phyloP scores from a whole-genome alignment of 345 rosid genomes.

The Citrus australasica region DNA sequence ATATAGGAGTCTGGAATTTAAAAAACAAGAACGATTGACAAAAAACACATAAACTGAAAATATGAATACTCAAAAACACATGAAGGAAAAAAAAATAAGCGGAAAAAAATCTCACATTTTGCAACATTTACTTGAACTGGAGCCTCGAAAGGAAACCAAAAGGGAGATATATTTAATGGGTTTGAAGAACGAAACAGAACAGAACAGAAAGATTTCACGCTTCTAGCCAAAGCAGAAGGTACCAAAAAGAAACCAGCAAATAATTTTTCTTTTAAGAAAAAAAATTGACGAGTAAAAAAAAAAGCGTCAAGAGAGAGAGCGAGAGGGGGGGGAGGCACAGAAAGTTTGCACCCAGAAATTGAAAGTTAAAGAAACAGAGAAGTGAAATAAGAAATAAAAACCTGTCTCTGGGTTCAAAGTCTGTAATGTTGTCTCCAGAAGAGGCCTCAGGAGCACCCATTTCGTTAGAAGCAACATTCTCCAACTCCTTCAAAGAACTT shows the following conservation, averaged over 20 bases:
- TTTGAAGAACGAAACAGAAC: not conserved
- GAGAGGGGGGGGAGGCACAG: too few species aligned
- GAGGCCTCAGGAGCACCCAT: conserved; percentile 30
- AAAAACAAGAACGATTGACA: conserved; percentile 4
- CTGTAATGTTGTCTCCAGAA: conserved; percentile 45
- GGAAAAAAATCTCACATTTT: not conserved
- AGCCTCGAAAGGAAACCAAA: not conserved
- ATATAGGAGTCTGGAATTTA: not conserved
- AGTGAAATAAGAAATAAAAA: conserved; percentile 5
- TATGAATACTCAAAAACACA: not conserved
- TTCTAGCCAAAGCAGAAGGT: not conserved
- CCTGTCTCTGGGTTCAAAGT: conserved; percentile 52
- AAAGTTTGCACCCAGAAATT: too few species aligned
- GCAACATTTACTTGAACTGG: not conserved
- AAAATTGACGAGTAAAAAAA: too few species aligned
- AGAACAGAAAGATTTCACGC: not conserved
- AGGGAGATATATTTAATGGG: not conserved
- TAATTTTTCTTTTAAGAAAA: too few species aligned
- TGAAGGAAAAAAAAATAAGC: not conserved
- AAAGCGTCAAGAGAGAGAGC: too few species aligned
- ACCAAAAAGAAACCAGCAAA: not conserved
- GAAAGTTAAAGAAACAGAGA: not conserved
- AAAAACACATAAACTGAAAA: not conserved
- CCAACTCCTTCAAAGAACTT: not conserved
- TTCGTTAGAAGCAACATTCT: conserved; percentile 9